Evolutionary conservation across 208 protist genomes (phyloP).

Genomic region (Acanthamoeba royreba): DNA sequence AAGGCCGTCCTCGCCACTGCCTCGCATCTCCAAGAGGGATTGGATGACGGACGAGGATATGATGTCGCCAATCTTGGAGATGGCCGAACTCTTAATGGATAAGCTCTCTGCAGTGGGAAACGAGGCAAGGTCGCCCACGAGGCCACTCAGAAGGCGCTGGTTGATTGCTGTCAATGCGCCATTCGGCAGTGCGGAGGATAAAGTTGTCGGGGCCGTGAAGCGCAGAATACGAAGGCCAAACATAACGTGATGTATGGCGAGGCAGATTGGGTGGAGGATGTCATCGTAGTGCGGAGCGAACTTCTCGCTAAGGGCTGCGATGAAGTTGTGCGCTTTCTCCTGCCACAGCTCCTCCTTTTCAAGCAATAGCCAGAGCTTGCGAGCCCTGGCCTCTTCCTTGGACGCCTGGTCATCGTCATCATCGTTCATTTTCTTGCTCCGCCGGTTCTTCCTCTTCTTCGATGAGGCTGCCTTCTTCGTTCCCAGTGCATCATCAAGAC

Average conservation of each 20-base stretch:
- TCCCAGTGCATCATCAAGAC: neutral
- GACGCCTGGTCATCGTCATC: neutral
- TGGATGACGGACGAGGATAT: neutral
- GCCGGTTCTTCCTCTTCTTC: neutral
- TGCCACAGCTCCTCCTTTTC: constrained; percentile 43
- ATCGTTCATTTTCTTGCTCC: no score
- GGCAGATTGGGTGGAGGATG: neutral
- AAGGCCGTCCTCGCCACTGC: neutral
- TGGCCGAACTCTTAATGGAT: neutral
- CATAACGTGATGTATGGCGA: constrained; percentile 16
- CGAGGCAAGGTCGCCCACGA: neutral
- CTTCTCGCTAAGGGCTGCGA: neutral
- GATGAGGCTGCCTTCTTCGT: neutral
- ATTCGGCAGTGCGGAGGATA: neutral
- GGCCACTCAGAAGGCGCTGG: neutral
- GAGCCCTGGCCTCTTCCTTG: neutral
- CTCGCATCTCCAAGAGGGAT: neutral
- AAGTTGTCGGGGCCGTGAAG: neutral
- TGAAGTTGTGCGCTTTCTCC: constrained; percentile 49
- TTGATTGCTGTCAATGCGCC: neutral
- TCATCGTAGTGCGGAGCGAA: constrained; percentile 40
- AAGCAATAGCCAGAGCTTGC: neutral
- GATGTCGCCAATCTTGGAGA: neutral
- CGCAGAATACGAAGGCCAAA: constrained; percentile 40
- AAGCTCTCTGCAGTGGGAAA: constrained; percentile 7